Evolutionary conservation across 768 basidiomycete genomes (phyloP).

Genomic region (Phylloporus rhodoxanthus): DNA sequence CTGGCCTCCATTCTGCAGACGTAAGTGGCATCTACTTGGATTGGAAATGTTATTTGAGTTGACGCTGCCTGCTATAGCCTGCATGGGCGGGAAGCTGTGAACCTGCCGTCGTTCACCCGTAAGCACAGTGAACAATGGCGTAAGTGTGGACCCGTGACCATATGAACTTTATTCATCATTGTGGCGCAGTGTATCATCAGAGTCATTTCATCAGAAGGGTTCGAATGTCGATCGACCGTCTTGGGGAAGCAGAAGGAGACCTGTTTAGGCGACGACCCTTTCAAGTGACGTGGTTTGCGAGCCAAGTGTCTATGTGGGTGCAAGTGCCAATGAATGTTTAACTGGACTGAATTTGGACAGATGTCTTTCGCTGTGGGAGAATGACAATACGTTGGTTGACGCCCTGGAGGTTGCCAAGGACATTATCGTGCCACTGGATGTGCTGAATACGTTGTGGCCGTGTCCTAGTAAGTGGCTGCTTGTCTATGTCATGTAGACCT

Average conservation of each 20-base stretch:
- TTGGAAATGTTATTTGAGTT: background rate
- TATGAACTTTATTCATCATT: constrained; percentile 1
- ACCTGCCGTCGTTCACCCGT: constrained; percentile 55
- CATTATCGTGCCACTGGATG: constrained; percentile 58
- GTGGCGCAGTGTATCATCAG: constrained; percentile 56
- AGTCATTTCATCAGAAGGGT: constrained; percentile 59
- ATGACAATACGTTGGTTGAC: constrained; percentile 50
- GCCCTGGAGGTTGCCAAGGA: constrained; percentile 64
- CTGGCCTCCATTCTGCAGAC: constrained; percentile 59
- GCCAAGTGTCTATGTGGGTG: constrained; percentile 57
- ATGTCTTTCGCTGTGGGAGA: constrained; percentile 61
- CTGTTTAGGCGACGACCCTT: constrained; percentile 63
- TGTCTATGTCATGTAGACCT: constrained; percentile 1
- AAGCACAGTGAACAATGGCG: constrained; percentile 76
- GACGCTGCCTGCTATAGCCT: constrained; percentile 35
- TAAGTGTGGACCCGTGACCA: constrained; percentile 35
- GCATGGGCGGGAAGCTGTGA: constrained; percentile 44
- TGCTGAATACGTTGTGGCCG: constrained; percentile 68
- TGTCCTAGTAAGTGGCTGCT: constrained; percentile 36
- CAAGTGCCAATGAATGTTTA: background rate
- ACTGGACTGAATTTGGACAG: constrained; percentile 28
- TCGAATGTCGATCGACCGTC: constrained; percentile 46
- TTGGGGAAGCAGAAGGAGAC: constrained; percentile 46
- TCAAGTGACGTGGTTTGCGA: constrained; percentile 66
- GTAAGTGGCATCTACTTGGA: constrained; percentile 36